These are phyloP conservation scores for Tuber indicum DNA, from an alignment of 495 filamentous ascomycete species.

Conservation along the genomic window DNA sequence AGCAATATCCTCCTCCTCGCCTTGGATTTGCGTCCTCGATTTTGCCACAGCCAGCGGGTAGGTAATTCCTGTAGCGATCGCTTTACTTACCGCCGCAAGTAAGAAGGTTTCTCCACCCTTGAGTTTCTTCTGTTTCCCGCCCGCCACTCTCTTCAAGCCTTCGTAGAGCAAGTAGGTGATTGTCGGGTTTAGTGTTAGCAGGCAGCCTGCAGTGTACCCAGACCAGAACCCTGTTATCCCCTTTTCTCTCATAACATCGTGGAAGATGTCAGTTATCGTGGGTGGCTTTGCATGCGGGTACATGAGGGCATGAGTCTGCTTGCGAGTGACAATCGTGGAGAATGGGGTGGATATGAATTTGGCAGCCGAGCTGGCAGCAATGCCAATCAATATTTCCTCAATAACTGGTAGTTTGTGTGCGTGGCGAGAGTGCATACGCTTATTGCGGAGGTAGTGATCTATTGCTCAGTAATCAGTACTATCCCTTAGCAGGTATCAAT, in stretches of 20 bases:
- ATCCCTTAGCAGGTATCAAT: slow-evolving; percentile 44
- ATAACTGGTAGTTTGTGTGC: slow-evolving; percentile 55
- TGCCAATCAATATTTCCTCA: slow-evolving; percentile 71
- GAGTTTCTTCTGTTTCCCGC: slow-evolving; percentile 43
- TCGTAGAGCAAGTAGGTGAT: slow-evolving; percentile 81
- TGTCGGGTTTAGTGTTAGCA: slow-evolving; percentile 79
- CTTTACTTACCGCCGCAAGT: slow-evolving; percentile 75
- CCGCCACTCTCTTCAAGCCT: slow-evolving; percentile 56
- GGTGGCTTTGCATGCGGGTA: slow-evolving; percentile 33
- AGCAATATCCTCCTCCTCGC: slow-evolving; percentile 17
- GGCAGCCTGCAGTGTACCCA: slow-evolving; percentile 72
- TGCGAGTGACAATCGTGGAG: slow-evolving; percentile 73
- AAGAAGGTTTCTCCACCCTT: slow-evolving; percentile 54
- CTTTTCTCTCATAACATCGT: slow-evolving; percentile 60
- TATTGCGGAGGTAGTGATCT: slow-evolving; percentile 64
- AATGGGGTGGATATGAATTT: slow-evolving; percentile 76
- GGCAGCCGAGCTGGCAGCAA: slow-evolving; percentile 69
- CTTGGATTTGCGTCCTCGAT: slow-evolving; percentile 60
- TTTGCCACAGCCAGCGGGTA: slow-evolving; percentile 85
- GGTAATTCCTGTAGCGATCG: slow-evolving; percentile 67
- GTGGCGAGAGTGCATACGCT: slow-evolving; percentile 50
- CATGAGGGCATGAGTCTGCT: slow-evolving; percentile 61
- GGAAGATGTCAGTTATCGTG: slow-evolving; percentile 55
- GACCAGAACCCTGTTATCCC: slow-evolving; percentile 80
- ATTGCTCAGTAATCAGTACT: slow-evolving; percentile 79